Conservation (phyloP, 2,329 filamentous ascomycete genomes). For the Nemania diffusa region DNA sequence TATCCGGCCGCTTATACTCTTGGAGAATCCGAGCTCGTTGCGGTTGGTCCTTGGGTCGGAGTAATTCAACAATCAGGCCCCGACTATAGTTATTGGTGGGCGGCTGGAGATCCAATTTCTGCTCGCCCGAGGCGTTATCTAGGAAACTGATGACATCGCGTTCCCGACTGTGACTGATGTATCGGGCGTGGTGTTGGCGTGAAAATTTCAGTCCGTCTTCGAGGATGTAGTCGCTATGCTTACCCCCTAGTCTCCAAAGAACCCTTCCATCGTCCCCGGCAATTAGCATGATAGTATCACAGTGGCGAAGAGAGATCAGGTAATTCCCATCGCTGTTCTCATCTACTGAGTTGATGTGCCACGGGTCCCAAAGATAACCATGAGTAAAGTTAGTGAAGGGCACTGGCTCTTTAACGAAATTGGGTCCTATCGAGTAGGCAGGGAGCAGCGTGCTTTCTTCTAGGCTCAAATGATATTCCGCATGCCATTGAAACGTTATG, state of each 20-base stretch:
- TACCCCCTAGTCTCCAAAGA: constrained; percentile 23
- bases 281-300: constrained; percentile 24
- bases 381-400: constrained; percentile 24
- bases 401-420: constrained; percentile 10
- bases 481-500: constrained; percentile 22
- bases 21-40: constrained; percentile 20
- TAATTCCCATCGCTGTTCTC: constrained; percentile 23
- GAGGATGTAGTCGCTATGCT: constrained; percentile 21
- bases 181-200: constrained; percentile 17
- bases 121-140: constrained; percentile 21
- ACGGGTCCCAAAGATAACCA: constrained; percentile 20
- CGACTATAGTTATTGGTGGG: constrained; percentile 17
- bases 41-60: constrained; percentile 11
- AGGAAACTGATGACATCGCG: constrained; percentile 26
- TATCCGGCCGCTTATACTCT: constrained; percentile 22
- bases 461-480: constrained; percentile 20
- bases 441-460: constrained; percentile 17
- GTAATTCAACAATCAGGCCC: constrained; percentile 21
- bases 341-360: constrained; percentile 24
- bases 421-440: constrained; percentile 4
- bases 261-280: constrained; percentile 24
- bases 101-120: constrained; percentile 12
- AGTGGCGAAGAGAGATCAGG: constrained; percentile 19
- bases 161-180: constrained; percentile 16
- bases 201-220: constrained; percentile 21